Percentiles rank a stretch among this genome's conserved stretches.
phyloP scores from a whole-genome alignment of 768 basidiomycete species.

The Leccinum subtestaceum region DNA sequence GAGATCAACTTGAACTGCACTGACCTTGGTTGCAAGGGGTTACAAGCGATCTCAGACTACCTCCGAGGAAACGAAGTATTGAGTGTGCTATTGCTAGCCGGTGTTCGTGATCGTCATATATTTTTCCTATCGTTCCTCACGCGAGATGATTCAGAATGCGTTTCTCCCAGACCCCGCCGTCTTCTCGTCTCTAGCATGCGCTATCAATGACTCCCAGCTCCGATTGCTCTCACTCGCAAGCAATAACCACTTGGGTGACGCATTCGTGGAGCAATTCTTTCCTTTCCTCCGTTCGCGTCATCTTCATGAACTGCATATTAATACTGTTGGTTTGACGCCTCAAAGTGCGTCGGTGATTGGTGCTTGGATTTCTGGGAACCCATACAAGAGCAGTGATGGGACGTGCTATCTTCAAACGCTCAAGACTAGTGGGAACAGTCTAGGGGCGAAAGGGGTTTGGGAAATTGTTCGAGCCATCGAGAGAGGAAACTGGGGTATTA shows the following conservation, averaged over 20 bases:
- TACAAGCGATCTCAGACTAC: slow-evolving; percentile 51
- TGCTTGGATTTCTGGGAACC: slow-evolving; percentile 47
- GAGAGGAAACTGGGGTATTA: slow-evolving; percentile 48
- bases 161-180: slow-evolving; percentile 38
- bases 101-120: slow-evolving; percentile 39
- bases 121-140: neutral
- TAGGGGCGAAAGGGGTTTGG: slow-evolving; percentile 46
- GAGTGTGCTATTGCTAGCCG: slow-evolving; percentile 48
- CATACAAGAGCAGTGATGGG: slow-evolving; percentile 10
- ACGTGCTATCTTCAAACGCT: slow-evolving; percentile 46
- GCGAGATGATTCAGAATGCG: slow-evolving; percentile 36
- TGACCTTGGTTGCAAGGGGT: slow-evolving; percentile 50
- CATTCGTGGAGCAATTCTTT: slow-evolving; percentile 49
- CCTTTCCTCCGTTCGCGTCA: slow-evolving; percentile 44
- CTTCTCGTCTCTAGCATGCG: slow-evolving; percentile 40
- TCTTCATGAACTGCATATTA: slow-evolving; percentile 54
- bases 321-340: slow-evolving; percentile 44
- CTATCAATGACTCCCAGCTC: slow-evolving; percentile 54
- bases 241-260: slow-evolving; percentile 48
- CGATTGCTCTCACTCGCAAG: slow-evolving; percentile 49
- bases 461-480: slow-evolving; percentile 48
- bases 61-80: slow-evolving; percentile 45
- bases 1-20: slow-evolving; percentile 60
- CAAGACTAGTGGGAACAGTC: slow-evolving; percentile 55
- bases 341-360: slow-evolving; percentile 43